These are phyloP conservation scores for Magnusiomyces suaveolens DNA, from an alignment of 1,139 yeast genomes.

Conservation along the genomic window DNA sequence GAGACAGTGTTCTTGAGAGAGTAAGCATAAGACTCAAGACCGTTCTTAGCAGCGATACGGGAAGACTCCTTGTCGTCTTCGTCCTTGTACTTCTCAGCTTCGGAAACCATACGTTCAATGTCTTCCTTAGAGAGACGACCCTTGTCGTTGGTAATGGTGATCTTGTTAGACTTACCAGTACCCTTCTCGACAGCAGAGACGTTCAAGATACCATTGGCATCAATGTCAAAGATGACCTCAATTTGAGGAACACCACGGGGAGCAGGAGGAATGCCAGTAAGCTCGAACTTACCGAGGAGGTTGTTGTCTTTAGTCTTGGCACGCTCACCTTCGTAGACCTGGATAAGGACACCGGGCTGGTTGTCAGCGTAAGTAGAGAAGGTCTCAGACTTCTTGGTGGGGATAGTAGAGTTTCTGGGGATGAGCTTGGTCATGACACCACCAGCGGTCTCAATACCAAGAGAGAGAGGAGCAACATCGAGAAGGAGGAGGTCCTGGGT, in stretches of 20 bases:
- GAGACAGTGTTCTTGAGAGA: constrained; percentile 73
- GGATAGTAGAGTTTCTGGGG: constrained; percentile 85
- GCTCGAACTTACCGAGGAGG: constrained; percentile 86
- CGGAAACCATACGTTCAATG: too few species aligned
- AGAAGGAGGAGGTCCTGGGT: constrained; percentile 74
- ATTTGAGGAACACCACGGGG: constrained; percentile 95
- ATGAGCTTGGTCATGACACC: constrained; percentile 90
- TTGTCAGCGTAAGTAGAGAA: constrained; percentile 88
- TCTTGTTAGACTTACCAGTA: constrained; percentile 71
- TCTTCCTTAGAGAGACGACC: too few species aligned
- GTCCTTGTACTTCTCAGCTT: constrained; percentile 77
- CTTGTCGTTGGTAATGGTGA: constrained; percentile 85
- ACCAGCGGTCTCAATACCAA: constrained; percentile 92
- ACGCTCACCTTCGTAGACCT: constrained; percentile 92
- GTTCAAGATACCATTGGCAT: too few species aligned
- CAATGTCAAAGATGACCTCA: too few species aligned
- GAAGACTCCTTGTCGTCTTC: constrained; percentile 76
- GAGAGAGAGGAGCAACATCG: too few species aligned
- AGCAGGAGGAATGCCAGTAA: constrained; percentile 88
- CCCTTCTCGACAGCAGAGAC: constrained; percentile 92
- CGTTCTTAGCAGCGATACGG: constrained; percentile 74
- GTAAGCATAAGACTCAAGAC: constrained; percentile 85
- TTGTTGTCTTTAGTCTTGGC: constrained; percentile 88
- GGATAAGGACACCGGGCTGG: constrained; percentile 89
- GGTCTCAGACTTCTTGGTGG: too few species aligned